Conservation (phyloP, 2,329 filamentous ascomycete genomes). For the Talaromyces sp. region DNA sequence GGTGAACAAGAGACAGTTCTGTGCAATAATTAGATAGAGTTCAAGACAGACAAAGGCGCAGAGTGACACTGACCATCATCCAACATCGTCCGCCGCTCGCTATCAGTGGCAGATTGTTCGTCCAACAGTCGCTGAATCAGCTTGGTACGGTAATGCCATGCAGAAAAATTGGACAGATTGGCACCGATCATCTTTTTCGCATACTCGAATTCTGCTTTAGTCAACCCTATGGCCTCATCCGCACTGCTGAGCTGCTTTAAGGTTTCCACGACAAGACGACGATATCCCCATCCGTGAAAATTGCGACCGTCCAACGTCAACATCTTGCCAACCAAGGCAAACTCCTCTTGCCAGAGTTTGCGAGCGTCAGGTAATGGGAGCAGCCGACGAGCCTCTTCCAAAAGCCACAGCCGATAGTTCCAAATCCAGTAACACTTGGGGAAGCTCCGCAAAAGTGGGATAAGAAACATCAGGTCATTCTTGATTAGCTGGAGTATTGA, state of each 20-base stretch:
- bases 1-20: slow-evolving; percentile 76
- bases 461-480: slow-evolving; percentile 77
- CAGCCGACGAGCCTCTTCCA: slow-evolving; percentile 69
- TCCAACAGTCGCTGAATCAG: slow-evolving; percentile 75
- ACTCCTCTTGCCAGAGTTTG: slow-evolving; percentile 79
- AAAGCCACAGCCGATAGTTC: slow-evolving; percentile 89
- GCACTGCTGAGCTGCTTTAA: slow-evolving; percentile 62
- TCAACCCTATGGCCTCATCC: slow-evolving; percentile 59
- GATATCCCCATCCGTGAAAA: slow-evolving; percentile 95
- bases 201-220: slow-evolving; percentile 81
- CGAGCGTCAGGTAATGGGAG: slow-evolving; percentile 61
- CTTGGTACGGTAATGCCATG: slow-evolving; percentile 89
- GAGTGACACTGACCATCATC: slow-evolving; percentile 59
- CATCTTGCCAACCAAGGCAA: slow-evolving; percentile 85
- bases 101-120: slow-evolving; percentile 67
- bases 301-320: slow-evolving; percentile 82
- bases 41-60: neutral
- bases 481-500: slow-evolving; percentile 61
- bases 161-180: slow-evolving; percentile 95
- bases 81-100: slow-evolving; percentile 68
- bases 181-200: slow-evolving; percentile 82
- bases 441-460: slow-evolving; percentile 79
- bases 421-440: slow-evolving; percentile 99
- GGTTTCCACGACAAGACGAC: slow-evolving; percentile 74
- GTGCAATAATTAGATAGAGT: neutral